A percentile compares a stretch with the other conserved stretches of the same genome.
phyloP scores from a whole-genome alignment of 306 rosid species.

The Phaseolus lunatus region DNA sequence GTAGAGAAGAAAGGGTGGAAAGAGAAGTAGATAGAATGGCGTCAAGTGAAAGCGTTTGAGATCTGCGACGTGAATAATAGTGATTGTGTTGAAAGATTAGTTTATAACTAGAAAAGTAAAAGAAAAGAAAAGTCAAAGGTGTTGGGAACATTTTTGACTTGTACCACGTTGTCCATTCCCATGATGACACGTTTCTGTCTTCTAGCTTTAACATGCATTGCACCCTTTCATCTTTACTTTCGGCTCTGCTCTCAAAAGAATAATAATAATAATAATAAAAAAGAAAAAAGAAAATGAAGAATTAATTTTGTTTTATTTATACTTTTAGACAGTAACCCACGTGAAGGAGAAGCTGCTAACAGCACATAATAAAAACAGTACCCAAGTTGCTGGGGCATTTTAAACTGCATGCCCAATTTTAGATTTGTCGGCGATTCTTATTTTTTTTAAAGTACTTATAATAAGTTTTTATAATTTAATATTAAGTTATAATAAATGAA shows the following conservation, averaged over 20 bases:
- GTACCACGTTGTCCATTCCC: constrained; percentile 41
- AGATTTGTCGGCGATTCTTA: constrained; percentile 18
- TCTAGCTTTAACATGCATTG: background rate
- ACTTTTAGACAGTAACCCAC: background rate
- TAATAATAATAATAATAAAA: too few species aligned
- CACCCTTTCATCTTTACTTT: background rate
- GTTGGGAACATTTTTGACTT: background rate
- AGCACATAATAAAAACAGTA: background rate
- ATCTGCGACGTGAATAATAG: background rate
- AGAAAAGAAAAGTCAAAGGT: background rate
- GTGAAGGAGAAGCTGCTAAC: constrained; percentile 21
- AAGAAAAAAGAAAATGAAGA: background rate
- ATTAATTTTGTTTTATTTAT: background rate
- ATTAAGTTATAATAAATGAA: too few species aligned
- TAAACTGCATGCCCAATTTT: background rate
- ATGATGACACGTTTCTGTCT: constrained; percentile 28
- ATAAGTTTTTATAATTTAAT: too few species aligned
- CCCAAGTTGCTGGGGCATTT: background rate
- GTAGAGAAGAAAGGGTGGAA: background rate
- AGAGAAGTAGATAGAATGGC: constrained; percentile 6
- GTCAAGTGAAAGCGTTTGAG: constrained; percentile 16
- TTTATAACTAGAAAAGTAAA: background rate
- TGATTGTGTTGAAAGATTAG: background rate
- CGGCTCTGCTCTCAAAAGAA: too few species aligned
- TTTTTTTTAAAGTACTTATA: background rate